Percentiles rank a stretch among this genome's conserved stretches.
Conservation (phyloP, 2,329 filamentous ascomycete species). For the Ascochyta pisi region DNA sequence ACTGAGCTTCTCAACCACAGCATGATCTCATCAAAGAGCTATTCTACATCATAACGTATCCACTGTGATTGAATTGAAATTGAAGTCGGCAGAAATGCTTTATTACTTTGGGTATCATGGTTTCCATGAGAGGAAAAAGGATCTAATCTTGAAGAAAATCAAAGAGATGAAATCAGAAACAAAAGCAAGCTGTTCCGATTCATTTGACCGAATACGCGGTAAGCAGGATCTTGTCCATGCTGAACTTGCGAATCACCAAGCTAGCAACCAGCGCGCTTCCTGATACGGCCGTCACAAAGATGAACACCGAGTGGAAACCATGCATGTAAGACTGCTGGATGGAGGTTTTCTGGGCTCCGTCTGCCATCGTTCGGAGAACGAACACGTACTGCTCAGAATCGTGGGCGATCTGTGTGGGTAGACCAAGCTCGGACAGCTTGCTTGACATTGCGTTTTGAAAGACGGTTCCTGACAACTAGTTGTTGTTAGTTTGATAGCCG, state of each 20-base stretch:
- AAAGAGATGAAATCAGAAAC: background rate
- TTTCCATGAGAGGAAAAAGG: background rate
- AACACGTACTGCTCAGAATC: slow-evolving; percentile 40
- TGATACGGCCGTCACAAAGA: slow-evolving; percentile 31
- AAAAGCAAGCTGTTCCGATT: background rate
- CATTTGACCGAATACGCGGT: slow-evolving; percentile 30
- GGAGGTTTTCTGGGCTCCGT: slow-evolving; percentile 20
- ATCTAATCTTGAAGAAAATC: background rate
- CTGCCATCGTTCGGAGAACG: slow-evolving; percentile 29
- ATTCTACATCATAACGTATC: no score
- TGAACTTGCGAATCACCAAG: slow-evolving; percentile 37
- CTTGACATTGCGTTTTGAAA: slow-evolving; percentile 52
- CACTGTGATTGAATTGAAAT: background rate
- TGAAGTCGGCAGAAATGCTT: background rate
- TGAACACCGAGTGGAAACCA: slow-evolving; percentile 37
- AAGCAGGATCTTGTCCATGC: slow-evolving; percentile 40
- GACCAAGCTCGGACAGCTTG: slow-evolving; percentile 30
- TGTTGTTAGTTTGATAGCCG: slow-evolving; percentile 3
- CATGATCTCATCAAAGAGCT: no score
- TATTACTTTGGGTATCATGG: slow-evolving; percentile 1
- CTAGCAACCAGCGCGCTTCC: slow-evolving; percentile 34
- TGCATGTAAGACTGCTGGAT: slow-evolving; percentile 35
- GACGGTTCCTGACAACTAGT: slow-evolving; percentile 39
- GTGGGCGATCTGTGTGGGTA: slow-evolving; percentile 33
- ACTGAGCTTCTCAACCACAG: no score